phyloP scores from a whole-genome alignment of 345 rosid genomes.

The Rubroshorea leprosula region DNA sequence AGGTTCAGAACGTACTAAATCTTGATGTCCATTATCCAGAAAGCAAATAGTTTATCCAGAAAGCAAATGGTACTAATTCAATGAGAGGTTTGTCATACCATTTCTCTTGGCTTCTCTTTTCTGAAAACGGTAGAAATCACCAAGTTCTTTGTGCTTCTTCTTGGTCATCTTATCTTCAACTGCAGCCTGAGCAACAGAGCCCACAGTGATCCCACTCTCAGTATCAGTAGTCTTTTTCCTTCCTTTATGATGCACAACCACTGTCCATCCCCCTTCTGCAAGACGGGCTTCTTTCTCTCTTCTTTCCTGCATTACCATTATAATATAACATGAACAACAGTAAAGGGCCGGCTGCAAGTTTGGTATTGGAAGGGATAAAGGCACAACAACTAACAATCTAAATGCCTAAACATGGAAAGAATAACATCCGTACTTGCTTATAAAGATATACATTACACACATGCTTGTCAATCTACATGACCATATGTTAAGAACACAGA shows the following conservation, averaged over 20 bases:
- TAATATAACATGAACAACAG: too few relatives aligned
- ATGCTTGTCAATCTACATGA: too few relatives aligned
- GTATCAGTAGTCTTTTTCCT: conserved; percentile 82
- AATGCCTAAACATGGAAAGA: not conserved
- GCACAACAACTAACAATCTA: too few relatives aligned
- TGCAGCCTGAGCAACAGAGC: conserved; percentile 70
- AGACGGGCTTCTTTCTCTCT: conserved; percentile 73
- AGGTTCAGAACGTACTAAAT: not conserved
- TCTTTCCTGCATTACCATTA: conserved; percentile 52
- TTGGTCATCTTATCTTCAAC: conserved; percentile 52
- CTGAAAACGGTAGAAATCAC: conserved; percentile 86
- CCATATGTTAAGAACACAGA: too few relatives aligned
- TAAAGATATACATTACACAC: too few relatives aligned
- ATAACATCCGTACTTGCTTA: too few relatives aligned
- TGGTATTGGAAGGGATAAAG: not conserved
- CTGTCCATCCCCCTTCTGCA: conserved; percentile 67
- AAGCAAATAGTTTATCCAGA: too few relatives aligned
- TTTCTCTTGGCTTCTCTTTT: conserved; percentile 76
- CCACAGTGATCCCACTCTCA: conserved; percentile 72
- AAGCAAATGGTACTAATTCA: too few relatives aligned
- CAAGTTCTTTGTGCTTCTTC: conserved; percentile 72
- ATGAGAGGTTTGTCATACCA: conserved; percentile 34
- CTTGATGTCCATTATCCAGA: too few relatives aligned
- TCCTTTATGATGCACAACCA: conserved; percentile 88
- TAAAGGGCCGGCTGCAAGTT: conserved; percentile 8